These are phyloP conservation scores for Tinospora cordifolia DNA, from an alignment of 164 flowering plant species.

Conservation along the genomic window DNA sequence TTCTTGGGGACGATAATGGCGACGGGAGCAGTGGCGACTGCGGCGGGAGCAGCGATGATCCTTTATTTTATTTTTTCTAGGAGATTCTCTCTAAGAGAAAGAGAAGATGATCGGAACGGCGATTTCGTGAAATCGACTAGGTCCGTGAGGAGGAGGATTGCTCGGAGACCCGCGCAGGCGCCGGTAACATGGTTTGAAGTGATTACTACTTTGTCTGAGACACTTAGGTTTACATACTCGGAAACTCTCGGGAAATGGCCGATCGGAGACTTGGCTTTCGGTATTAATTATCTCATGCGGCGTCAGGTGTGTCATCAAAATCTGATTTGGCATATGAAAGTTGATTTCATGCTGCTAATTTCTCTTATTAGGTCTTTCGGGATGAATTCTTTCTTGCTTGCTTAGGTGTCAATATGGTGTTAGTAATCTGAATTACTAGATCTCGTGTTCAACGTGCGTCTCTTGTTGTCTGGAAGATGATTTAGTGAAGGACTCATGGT, in stretches of 20 bases:
- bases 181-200: slow-evolving; percentile 87
- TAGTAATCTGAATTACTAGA: too few relatives aligned
- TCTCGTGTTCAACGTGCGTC: too few relatives aligned
- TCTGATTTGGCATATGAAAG: too few relatives aligned
- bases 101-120: slow-evolving; percentile 22
- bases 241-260: slow-evolving; percentile 99
- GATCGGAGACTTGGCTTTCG: slow-evolving; percentile 89
- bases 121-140: slow-evolving; percentile 30
- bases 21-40: slow-evolving; percentile 56
- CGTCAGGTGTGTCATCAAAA: slow-evolving; percentile 48
- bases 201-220: slow-evolving; percentile 69
- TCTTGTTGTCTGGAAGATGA: too few relatives aligned
- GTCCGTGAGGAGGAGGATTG: slow-evolving; percentile 33
- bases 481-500: too few relatives aligned
- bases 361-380: too few relatives aligned
- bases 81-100: slow-evolving; percentile 23
- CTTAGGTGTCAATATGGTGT: too few relatives aligned
- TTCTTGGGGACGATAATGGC: slow-evolving; percentile 34
- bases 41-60: slow-evolving; percentile 56
- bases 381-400: too few relatives aligned
- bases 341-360: too few relatives aligned
- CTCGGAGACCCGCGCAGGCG: slow-evolving; percentile 68
- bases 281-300: slow-evolving; percentile 82
- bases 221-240: slow-evolving; percentile 77
- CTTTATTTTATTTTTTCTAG: slow-evolving; percentile 39